Evolutionary conservation across 2,329 filamentous ascomycete genomes (phyloP).

Genomic region (Penicillium fuscoglaucum): DNA sequence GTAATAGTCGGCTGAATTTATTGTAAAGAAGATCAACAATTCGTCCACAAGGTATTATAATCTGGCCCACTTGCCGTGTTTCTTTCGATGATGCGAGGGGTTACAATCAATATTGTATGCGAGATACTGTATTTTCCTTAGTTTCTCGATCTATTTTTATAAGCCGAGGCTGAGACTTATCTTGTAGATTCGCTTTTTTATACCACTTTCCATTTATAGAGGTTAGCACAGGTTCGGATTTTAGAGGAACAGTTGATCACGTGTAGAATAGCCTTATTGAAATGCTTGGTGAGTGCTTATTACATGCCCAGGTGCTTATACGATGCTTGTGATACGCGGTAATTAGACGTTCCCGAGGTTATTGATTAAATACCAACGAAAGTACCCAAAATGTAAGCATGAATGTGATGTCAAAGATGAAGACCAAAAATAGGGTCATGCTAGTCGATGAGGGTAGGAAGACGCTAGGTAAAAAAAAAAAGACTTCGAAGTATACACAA

Average conservation of each 20-base stretch:
- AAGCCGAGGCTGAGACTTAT: not conserved
- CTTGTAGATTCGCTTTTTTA: not conserved
- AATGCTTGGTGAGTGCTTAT: not conserved
- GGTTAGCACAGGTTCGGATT: not conserved
- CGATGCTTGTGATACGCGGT: not conserved
- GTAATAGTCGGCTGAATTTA: not conserved
- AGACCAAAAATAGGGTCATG: too few relatives aligned
- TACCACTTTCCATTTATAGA: not conserved
- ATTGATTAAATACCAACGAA: not conserved
- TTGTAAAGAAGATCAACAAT: not conserved
- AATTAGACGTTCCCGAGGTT: not conserved
- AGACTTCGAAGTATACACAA: too few relatives aligned
- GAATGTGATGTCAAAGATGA: too few relatives aligned
- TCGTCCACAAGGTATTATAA: not conserved
- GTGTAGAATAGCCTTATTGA: not conserved
- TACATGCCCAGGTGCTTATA: not conserved
- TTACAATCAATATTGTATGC: not conserved
- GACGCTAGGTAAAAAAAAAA: too few relatives aligned
- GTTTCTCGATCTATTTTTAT: not conserved
- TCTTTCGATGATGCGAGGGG: not conserved
- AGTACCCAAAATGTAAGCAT: not conserved
- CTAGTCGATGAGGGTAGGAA: too few relatives aligned
- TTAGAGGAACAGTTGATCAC: not conserved
- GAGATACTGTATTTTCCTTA: not conserved
- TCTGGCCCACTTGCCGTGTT: slow-evolving; percentile 7